These are phyloP conservation scores for Diaporthe batatas DNA, from an alignment of 2,329 filamentous ascomycete genomes.

Conservation along the genomic window DNA sequence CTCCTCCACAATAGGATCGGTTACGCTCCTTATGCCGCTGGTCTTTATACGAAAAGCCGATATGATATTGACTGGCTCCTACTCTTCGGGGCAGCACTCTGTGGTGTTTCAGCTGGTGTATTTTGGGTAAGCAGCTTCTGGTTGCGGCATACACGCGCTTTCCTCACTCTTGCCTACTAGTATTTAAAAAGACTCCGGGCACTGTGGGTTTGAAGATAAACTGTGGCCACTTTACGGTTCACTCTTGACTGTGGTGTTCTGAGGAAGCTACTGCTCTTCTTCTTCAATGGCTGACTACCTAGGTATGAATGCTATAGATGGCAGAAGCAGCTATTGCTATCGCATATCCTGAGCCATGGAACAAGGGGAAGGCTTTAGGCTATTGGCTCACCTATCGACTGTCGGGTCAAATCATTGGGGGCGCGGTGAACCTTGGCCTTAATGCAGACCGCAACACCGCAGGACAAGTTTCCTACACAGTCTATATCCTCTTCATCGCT, in stretches of 20 bases:
- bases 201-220: no score
- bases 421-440: constrained; percentile 77
- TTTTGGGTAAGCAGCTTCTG: constrained; percentile 63
- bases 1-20: constrained; percentile 61
- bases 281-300: no score
- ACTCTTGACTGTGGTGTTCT: no score
- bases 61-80: constrained; percentile 78
- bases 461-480: constrained; percentile 76
- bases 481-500: constrained; percentile 78
- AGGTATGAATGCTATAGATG: constrained; percentile 59
- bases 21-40: constrained; percentile 79
- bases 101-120: constrained; percentile 77
- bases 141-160: no score
- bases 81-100: constrained; percentile 76
- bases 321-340: constrained; percentile 81
- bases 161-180: no score
- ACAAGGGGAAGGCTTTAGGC: constrained; percentile 73
- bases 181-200: no score
- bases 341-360: constrained; percentile 78
- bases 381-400: constrained; percentile 74
- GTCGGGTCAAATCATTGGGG: constrained; percentile 69
- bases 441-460: constrained; percentile 69
- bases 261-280: no score
- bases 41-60: constrained; percentile 79
- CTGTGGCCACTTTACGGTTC: no score